phyloP scores from a whole-genome alignment of 2,329 filamentous ascomycete genomes.

The Magnaporthiopsis rhizophila region DNA sequence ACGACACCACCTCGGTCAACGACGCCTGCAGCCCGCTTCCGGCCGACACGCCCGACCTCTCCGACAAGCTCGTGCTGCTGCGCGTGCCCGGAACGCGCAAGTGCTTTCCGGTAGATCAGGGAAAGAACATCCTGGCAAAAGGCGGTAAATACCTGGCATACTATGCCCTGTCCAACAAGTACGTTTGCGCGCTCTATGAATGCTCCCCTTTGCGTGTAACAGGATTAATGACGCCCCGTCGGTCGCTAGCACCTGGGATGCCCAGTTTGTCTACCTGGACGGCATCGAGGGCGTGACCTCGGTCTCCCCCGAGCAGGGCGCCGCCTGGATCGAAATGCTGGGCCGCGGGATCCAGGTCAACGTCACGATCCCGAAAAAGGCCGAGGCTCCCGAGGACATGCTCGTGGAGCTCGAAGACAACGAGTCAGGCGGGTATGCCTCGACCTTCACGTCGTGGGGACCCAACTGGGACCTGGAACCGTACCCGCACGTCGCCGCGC shows the following conservation, averaged over 20 bases:
- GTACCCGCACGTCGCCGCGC: slow-evolving; percentile 12
- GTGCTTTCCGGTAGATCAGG: slow-evolving; percentile 15
- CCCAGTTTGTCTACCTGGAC: neutral
- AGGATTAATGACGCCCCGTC: too few species aligned
- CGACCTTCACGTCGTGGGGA: slow-evolving; percentile 1
- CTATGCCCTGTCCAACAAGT: slow-evolving; percentile 15
- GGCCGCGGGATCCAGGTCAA: slow-evolving; percentile 23
- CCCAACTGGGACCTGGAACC: neutral
- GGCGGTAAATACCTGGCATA: slow-evolving; percentile 23
- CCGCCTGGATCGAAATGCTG: slow-evolving; percentile 29
- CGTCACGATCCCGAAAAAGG: slow-evolving; percentile 19
- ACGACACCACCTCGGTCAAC: neutral
- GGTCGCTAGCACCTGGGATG: neutral
- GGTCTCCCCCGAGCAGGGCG: neutral
- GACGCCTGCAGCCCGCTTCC: slow-evolving; percentile 6
- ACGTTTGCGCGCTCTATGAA: neutral
- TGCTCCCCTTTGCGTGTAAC: too few species aligned
- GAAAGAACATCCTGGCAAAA: slow-evolving; percentile 21
- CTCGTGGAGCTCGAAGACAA: slow-evolving; percentile 1
- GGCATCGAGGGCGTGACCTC: neutral
- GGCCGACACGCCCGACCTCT: slow-evolving; percentile 5
- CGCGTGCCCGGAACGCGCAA: slow-evolving; percentile 3
- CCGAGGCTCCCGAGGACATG: slow-evolving; percentile 22
- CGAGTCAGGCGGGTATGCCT: neutral
- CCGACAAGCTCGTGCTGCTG: slow-evolving; percentile 5